These are phyloP conservation scores for Gossypium davidsonii DNA, from an alignment of 441 rosid species.

Conservation along the genomic window DNA sequence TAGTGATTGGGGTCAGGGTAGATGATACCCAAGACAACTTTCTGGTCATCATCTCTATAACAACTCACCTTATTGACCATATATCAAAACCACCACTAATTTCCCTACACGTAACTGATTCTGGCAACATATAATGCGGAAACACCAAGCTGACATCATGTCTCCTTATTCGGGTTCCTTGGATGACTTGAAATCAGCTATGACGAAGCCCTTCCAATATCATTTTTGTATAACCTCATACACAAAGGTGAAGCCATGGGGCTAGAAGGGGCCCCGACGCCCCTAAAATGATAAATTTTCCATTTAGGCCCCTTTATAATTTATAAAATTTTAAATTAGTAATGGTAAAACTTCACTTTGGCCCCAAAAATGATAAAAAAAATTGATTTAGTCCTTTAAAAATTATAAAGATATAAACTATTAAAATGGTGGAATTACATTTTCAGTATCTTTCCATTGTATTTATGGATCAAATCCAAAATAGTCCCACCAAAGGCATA, in stretches of 20 bases:
- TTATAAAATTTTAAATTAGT: too few species aligned
- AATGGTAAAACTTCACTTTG: too few species aligned
- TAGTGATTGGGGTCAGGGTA: too few species aligned
- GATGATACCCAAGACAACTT: not conserved
- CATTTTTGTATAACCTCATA: not conserved
- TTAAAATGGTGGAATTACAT: too few species aligned
- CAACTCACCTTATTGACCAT: not conserved
- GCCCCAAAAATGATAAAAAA: too few species aligned
- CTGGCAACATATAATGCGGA: not conserved
- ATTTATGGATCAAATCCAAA: not conserved
- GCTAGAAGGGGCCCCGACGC: too few species aligned
- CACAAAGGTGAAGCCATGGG: too few species aligned
- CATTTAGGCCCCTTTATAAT: too few species aligned
- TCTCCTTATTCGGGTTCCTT: not conserved
- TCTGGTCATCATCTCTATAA: not conserved
- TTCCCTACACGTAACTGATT: not conserved
- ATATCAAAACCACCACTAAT: not conserved
- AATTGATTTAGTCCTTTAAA: too few species aligned
- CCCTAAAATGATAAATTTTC: too few species aligned
- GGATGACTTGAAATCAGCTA: not conserved
- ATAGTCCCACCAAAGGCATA: not conserved
- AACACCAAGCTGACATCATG: fast-evolving
- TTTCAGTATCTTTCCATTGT: not conserved
- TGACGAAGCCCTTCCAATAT: not conserved
- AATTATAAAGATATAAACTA: too few species aligned